phyloP scores from a whole-genome alignment of 1,284 basidiomycete species.

The Cystobasidium sp. region DNA sequence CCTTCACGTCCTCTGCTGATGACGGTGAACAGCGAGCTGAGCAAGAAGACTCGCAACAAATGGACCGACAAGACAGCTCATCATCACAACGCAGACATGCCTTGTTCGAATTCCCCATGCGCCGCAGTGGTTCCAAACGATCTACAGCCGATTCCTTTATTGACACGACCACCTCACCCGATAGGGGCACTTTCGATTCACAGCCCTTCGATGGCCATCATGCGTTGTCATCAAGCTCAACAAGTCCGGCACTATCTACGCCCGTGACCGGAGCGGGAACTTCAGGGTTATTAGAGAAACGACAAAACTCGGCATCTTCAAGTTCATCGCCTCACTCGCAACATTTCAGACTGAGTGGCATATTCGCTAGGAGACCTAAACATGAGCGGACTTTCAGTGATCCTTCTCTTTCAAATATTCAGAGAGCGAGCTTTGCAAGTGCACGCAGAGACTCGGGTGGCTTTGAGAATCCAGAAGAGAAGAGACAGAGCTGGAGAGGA shows the following conservation, averaged over 20 bases:
- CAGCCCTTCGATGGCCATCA: not conserved
- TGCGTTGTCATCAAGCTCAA: not conserved
- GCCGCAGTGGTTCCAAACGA: not conserved
- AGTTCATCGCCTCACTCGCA: constrained; percentile 3
- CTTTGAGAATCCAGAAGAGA: constrained; percentile 26
- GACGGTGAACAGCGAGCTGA: not conserved
- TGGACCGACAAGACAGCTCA: not conserved
- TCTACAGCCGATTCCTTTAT: constrained; percentile 23
- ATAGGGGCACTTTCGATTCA: not conserved
- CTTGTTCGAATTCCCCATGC: constrained; percentile 20
- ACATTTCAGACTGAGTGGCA: constrained; percentile 30
- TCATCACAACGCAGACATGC: not conserved
- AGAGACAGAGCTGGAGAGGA: constrained; percentile 27
- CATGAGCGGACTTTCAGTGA: constrained; percentile 35
- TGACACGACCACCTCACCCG: constrained; percentile 33
- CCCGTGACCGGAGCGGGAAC: not conserved
- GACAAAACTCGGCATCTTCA: not conserved
- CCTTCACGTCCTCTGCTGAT: constrained; percentile 24
- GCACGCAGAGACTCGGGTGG: constrained; percentile 28
- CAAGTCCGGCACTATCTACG: not conserved
- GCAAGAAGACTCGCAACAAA: not conserved
- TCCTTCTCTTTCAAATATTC: constrained; percentile 14
- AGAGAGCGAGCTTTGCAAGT: not conserved
- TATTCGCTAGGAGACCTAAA: constrained; percentile 27
- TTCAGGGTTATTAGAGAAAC: too few species aligned